A percentile compares a stretch with the other conserved stretches of the same genome.
These are phyloP conservation scores for Acanthamoeba divionensis DNA, from an alignment of 208 protist genomes.

Conservation along the genomic window DNA sequence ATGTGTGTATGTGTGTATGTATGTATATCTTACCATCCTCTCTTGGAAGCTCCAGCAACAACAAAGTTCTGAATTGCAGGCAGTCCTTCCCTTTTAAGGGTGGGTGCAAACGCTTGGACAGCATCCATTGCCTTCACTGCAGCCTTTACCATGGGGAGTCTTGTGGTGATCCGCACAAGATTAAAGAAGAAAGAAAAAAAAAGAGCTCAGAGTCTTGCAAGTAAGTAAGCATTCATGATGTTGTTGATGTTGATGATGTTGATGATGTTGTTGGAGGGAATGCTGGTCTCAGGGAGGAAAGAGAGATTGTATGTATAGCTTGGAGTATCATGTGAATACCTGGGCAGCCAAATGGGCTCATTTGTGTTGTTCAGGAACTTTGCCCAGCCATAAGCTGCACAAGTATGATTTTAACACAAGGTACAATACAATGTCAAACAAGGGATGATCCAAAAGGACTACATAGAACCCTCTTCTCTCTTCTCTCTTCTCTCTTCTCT, in stretches of 20 bases:
- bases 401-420: background rate
- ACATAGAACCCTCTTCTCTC: too few relatives aligned
- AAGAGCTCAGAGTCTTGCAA: background rate
- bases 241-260: background rate
- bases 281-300: background rate
- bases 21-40: constrained; percentile 66
- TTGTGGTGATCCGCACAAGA: background rate
- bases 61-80: constrained; percentile 59
- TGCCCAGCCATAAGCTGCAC: constrained; percentile 60
- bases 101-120: constrained; percentile 65
- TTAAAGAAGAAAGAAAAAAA: background rate
- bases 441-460: background rate
- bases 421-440: background rate
- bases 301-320: background rate
- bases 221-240: too few relatives aligned
- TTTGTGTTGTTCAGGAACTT: constrained; percentile 66
- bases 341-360: constrained; percentile 69
- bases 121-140: constrained; percentile 75
- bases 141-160: constrained; percentile 75
- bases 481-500: background rate
- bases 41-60: constrained; percentile 76
- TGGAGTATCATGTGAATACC: background rate
- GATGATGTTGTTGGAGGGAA: background rate
- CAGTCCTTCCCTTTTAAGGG: constrained; percentile 2
- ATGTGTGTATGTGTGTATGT: background rate